Conservation (phyloP, 441 rosid species). For the Sinapis alba region DNA sequence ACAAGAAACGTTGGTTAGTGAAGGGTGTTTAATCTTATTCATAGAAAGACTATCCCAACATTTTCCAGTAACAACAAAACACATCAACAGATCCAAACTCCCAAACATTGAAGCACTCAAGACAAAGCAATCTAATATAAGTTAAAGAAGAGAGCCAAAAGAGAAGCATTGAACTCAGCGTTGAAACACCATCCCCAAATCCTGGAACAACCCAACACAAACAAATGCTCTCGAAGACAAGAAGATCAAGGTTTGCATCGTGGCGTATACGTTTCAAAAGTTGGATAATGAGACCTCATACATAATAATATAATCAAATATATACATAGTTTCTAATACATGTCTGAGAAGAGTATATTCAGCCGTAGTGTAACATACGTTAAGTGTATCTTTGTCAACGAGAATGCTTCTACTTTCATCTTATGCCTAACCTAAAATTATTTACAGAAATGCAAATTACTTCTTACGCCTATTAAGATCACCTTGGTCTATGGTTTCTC, state of each 20-base stretch:
- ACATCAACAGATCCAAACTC: not conserved
- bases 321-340: not conserved
- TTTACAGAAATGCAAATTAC: not conserved
- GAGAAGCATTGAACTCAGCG: constrained; percentile 54
- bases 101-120: not conserved
- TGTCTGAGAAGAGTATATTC: not conserved
- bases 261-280: not conserved
- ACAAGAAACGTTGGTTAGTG: too few species aligned
- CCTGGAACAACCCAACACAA: constrained; percentile 64
- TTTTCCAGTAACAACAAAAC: too few species aligned
- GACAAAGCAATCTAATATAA: constrained; percentile 28
- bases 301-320: too few species aligned
- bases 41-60: too few species aligned
- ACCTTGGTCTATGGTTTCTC: too few species aligned
- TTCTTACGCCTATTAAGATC: not conserved
- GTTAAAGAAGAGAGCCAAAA: constrained; percentile 54
- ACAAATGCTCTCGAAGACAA: constrained; percentile 43
- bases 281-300: not conserved
- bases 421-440: not conserved
- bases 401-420: not conserved
- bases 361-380: not conserved
- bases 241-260: too few species aligned
- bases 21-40: not conserved
- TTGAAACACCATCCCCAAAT: constrained; percentile 58
- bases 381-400: not conserved